phyloP scores from a whole-genome alignment of 1,284 basidiomycete genomes.

The Salmacisia buchloeana region DNA sequence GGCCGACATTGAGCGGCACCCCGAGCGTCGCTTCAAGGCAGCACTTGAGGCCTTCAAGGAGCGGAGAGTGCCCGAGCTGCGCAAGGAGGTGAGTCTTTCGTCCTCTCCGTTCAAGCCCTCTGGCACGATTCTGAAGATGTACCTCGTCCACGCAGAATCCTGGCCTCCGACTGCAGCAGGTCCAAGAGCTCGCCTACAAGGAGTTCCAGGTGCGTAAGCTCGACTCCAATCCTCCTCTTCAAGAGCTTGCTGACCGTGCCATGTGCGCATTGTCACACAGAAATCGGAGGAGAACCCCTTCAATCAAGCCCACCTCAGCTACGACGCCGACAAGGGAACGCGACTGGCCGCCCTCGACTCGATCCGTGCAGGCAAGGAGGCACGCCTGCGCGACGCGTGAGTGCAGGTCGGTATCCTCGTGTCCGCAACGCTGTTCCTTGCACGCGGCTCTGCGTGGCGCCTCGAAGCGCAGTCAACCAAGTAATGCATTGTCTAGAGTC shows the following conservation, averaged over 20 bases:
- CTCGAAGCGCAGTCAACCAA: no score
- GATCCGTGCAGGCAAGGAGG: slow-evolving; percentile 37
- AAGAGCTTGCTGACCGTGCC: not conserved
- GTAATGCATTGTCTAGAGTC: no score
- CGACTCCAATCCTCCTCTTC: not conserved
- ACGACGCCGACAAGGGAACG: slow-evolving; percentile 77
- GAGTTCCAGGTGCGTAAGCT: slow-evolving; percentile 25
- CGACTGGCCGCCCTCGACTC: slow-evolving; percentile 65
- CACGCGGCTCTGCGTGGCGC: no score
- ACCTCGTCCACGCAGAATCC: slow-evolving; percentile 59
- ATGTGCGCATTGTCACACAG: slow-evolving; percentile 52
- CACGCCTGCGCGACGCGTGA: slow-evolving; percentile 14
- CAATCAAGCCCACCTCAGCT: slow-evolving; percentile 58
- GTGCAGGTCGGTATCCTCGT: no score
- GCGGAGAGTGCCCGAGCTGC: slow-evolving; percentile 71
- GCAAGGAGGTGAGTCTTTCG: slow-evolving; percentile 57
- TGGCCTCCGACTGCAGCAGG: slow-evolving; percentile 75
- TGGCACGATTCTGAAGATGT: not conserved
- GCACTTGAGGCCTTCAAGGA: slow-evolving; percentile 91
- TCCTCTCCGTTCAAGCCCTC: slow-evolving; percentile 16
- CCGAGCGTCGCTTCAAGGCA: slow-evolving; percentile 71
- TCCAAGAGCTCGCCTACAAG: slow-evolving; percentile 56
- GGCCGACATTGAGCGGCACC: slow-evolving; percentile 81
- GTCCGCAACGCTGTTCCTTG: no score
- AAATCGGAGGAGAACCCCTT: slow-evolving; percentile 84